A percentile compares a stretch with the other conserved stretches of the same genome.
These are phyloP conservation scores for Gnomoniopsis smithogilvyi DNA, from an alignment of 2,329 filamentous ascomycete genomes.

Conservation along the genomic window DNA sequence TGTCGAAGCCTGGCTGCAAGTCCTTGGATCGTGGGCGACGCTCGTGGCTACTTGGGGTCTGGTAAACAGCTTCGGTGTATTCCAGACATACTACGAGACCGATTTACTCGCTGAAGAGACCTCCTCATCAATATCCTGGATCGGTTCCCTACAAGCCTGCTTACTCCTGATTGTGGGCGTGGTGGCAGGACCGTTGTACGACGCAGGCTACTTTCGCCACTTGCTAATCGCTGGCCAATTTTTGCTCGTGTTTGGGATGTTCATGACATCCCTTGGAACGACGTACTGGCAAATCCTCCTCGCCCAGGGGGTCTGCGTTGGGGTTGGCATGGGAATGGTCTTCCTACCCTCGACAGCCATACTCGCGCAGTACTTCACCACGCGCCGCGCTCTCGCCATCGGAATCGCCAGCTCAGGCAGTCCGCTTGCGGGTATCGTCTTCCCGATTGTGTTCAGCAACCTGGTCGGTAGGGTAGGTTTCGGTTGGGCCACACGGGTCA, in stretches of 20 bases:
- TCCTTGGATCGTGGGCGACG: slow-evolving; percentile 34
- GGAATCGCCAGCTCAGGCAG: slow-evolving; percentile 30
- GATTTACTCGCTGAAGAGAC: slow-evolving; percentile 29
- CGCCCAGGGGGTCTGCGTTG: slow-evolving; percentile 36
- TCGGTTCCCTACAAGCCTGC: slow-evolving; percentile 40
- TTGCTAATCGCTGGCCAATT: slow-evolving; percentile 33
- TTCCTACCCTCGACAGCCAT: slow-evolving; percentile 35
- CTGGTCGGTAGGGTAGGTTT: slow-evolving; percentile 31
- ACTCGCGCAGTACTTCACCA: slow-evolving; percentile 38
- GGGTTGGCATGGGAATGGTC: slow-evolving; percentile 32
- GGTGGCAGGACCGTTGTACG: slow-evolving; percentile 38
- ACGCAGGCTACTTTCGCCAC: slow-evolving; percentile 38
- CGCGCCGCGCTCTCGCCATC: slow-evolving; percentile 29
- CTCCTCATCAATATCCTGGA: slow-evolving; percentile 42
- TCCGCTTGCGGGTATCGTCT: slow-evolving; percentile 40
- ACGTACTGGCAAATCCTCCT: slow-evolving; percentile 41
- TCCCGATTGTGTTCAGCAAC: slow-evolving; percentile 40
- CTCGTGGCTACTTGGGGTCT: slow-evolving; percentile 37
- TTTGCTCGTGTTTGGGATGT: slow-evolving; percentile 37
- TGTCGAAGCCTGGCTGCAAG: slow-evolving; percentile 35
- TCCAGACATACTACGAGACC: slow-evolving; percentile 41
- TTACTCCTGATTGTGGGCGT: slow-evolving; percentile 38
- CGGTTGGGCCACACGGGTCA: slow-evolving; percentile 38
- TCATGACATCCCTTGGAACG: slow-evolving; percentile 43
- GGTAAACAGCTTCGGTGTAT: slow-evolving; percentile 44